A percentile compares a stretch with the other conserved stretches of the same genome.
Evolutionary conservation across 306 rosid species (phyloP).

Genomic region (Vachellia collinsii): DNA sequence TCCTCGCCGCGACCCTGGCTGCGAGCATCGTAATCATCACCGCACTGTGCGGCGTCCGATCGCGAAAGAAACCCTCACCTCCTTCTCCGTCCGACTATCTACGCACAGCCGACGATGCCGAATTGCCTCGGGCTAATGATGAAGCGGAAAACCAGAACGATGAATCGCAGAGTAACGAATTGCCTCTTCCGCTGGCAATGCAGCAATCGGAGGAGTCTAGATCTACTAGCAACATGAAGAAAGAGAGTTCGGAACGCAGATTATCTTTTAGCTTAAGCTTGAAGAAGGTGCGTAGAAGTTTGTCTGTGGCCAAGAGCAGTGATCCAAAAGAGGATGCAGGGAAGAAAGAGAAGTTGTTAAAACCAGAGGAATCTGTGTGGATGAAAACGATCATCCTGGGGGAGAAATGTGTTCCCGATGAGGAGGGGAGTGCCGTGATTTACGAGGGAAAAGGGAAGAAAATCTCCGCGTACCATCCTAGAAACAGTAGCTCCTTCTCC

Average conservation of each 20-base stretch:
- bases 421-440: slow-evolving; percentile 56
- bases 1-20: slow-evolving; percentile 48
- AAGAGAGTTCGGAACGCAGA: slow-evolving; percentile 49
- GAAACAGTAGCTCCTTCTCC: slow-evolving; percentile 36
- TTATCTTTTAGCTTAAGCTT: slow-evolving; percentile 45
- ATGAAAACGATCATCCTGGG: slow-evolving; percentile 84
- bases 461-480: slow-evolving; percentile 76
- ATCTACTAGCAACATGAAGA: slow-evolving; percentile 33
- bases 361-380: slow-evolving; percentile 73
- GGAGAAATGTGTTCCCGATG: slow-evolving; percentile 70
- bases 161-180: slow-evolving; percentile 36
- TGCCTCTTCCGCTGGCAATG: slow-evolving; percentile 61
- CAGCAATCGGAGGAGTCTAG: slow-evolving; percentile 1
- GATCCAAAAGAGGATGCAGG: slow-evolving; percentile 37
- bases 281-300: slow-evolving; percentile 55
- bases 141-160: slow-evolving; percentile 23
- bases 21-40: slow-evolving; percentile 56
- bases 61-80: slow-evolving; percentile 36
- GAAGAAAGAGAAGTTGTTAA: slow-evolving; percentile 37
- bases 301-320: slow-evolving; percentile 49
- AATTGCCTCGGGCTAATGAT: neutral
- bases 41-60: slow-evolving; percentile 50
- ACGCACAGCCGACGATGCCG: neutral
- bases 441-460: slow-evolving; percentile 66
- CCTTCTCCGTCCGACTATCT: neutral